phyloP scores from a whole-genome alignment of 2,329 filamentous ascomycete species.

The Fusarium bulbicola region DNA sequence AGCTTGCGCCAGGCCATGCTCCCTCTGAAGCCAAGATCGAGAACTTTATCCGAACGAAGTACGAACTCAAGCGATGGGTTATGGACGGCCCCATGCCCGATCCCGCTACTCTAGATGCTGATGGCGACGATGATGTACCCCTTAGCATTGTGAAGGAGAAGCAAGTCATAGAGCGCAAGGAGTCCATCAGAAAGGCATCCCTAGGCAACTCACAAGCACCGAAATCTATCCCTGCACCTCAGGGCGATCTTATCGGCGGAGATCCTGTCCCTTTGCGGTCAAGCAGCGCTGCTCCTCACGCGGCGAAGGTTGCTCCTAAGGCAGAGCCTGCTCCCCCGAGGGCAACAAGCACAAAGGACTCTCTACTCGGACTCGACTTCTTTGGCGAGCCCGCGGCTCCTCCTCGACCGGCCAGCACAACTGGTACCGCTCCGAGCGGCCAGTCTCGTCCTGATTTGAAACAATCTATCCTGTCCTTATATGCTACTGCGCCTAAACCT shows the following conservation, averaged over 20 bases:
- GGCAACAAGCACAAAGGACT: slow-evolving; percentile 82
- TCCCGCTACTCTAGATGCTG: slow-evolving; percentile 83
- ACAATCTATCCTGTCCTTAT: slow-evolving; percentile 95
- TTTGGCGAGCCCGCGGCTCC: slow-evolving; percentile 78
- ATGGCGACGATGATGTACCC: slow-evolving; percentile 84
- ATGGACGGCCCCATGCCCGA: slow-evolving; percentile 97
- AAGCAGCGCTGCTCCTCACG: slow-evolving; percentile 75
- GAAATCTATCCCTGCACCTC: slow-evolving; percentile 52
- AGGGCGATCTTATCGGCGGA: slow-evolving; percentile 85
- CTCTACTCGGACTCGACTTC: slow-evolving; percentile 91
- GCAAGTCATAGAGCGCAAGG: slow-evolving; percentile 68
- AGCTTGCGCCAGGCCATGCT: slow-evolving; percentile 87
- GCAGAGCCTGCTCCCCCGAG: slow-evolving; percentile 72
- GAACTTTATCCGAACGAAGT: slow-evolving; percentile 99
- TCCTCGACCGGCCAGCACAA: slow-evolving; percentile 84
- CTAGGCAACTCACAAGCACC: slow-evolving; percentile 55
- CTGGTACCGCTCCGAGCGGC: slow-evolving; percentile 66
- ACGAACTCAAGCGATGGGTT: slow-evolving; percentile 98
- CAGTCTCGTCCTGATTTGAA: slow-evolving; percentile 92
- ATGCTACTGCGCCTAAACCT: slow-evolving; percentile 84
- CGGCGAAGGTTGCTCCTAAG: slow-evolving; percentile 66
- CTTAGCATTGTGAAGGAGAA: slow-evolving; percentile 72
- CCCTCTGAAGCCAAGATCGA: slow-evolving; percentile 98
- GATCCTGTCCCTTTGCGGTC: slow-evolving; percentile 75
- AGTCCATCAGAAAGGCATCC: slow-evolving; percentile 68